Conservation (phyloP, 1,139 yeast genomes). For the Suhomyces choctaworum region DNA sequence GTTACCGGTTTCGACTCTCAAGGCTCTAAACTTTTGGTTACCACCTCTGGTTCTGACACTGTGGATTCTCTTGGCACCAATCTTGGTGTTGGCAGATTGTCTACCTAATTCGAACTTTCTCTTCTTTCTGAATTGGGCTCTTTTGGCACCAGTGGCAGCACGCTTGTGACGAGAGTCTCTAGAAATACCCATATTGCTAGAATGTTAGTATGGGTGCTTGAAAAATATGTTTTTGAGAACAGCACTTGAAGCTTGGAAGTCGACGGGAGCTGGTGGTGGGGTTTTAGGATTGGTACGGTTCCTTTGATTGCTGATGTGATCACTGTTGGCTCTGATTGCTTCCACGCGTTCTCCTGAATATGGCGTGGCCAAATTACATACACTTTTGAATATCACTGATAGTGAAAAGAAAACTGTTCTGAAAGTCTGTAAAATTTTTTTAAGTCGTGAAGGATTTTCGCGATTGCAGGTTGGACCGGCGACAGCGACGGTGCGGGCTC, state of each 20-base stretch:
- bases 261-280: no score
- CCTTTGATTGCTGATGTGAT: no score
- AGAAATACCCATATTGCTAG: constrained; percentile 92
- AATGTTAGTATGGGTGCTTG: constrained; percentile 35
- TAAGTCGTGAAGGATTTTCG: constrained; percentile 7
- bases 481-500: background rate
- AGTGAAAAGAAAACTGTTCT: constrained; percentile 15
- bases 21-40: constrained; percentile 99
- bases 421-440: constrained; percentile 14
- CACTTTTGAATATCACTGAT: constrained; percentile 22
- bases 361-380: no score
- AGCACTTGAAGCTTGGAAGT: no score
- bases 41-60: constrained; percentile 99
- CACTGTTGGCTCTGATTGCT: no score
- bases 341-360: no score
- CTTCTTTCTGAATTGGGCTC: constrained; percentile 99
- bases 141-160: constrained; percentile 99
- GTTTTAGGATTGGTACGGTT: no score
- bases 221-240: no score
- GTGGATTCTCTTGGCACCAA: constrained; percentile 99
- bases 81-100: constrained; percentile 99
- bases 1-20: constrained; percentile 99
- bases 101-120: constrained; percentile 99
- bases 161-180: constrained; percentile 99
- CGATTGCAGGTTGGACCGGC: constrained; percentile 8